Evolutionary conservation across 169 alveolate species (phyloP), one percentile per base, ranked within the genome.

Genomic region (Eimeria sp.): DNA sequence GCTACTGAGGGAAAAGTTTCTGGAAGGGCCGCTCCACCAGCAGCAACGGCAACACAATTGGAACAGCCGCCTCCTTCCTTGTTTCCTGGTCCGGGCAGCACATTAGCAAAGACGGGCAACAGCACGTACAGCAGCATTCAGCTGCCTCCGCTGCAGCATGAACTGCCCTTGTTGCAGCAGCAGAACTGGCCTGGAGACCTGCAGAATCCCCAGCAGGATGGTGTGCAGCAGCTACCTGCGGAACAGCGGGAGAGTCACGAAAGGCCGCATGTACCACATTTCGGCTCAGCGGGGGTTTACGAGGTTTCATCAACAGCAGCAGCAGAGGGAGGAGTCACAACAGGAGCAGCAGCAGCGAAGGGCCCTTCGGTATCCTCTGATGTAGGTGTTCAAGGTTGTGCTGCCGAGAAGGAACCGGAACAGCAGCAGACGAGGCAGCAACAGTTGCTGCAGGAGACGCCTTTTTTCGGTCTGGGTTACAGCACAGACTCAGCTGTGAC

Each of bases 401-500:
- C 65, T 78, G 58, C 89, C 22, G 58, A 18, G 30, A 40, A 40
- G 40, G 47, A 2, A 65, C 58, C 5, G 89, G 40, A 78, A 65
- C 89, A 78, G 89, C 86, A 75, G 86, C 86, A 30, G 86, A 30
- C 18, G 10, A 14, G 27, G 86, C 57, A 25, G 86, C 86, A 75
- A 51, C 86, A 45, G 51, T 51, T 30, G 86, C 89, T 78, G 89
- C 89, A 78, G 49, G 89, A 78, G 5, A 78, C 89, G 7, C 89
- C 89, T 27, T 78, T 78, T 27, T 78, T 78, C 63, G 89, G 89
- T 22, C n/a, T 78, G 63, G 65, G 65, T 7, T 7, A 40, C 51
- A 78, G 89, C 89, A 78, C 89, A 20, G 89, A 78, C 65, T 78
- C 89, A 13, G 47, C 65, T 11, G 89, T 78, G 43, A 78, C 89